Conservation (phyloP, 495 filamentous ascomycete genomes). For the Xylaria grammica region DNA sequence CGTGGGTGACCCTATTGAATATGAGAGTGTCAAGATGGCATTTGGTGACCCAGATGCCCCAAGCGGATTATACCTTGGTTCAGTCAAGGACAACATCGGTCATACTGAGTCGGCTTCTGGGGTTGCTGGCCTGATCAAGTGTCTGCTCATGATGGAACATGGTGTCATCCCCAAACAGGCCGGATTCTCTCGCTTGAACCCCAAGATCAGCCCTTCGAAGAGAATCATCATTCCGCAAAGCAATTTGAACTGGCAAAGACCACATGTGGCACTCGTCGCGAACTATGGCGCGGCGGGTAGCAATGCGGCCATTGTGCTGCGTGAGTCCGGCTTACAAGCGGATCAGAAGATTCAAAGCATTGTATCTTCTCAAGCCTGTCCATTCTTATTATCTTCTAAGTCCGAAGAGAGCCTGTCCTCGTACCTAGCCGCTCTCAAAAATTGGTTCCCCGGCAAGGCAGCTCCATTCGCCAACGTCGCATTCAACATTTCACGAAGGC, state of each 20-base stretch:
- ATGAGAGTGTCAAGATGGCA: conserved; percentile 38
- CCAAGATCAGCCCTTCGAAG: conserved; percentile 36
- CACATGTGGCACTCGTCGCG: conserved; percentile 41
- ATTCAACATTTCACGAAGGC: conserved; percentile 1
- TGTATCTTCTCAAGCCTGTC: background rate
- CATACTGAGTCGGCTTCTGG: conserved; percentile 59
- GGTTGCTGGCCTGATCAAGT: conserved; percentile 49
- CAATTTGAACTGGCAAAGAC: conserved; percentile 38
- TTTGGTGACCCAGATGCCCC: conserved; percentile 32
- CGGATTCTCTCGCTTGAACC: conserved; percentile 50
- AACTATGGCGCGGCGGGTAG: conserved; percentile 38
- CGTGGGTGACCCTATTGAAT: conserved; percentile 54
- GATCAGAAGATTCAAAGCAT: no score
- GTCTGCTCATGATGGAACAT: conserved; percentile 56
- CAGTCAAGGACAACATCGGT: conserved; percentile 57
- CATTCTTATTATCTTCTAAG: background rate
- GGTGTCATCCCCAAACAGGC: conserved; percentile 48
- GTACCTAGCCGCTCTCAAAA: background rate
- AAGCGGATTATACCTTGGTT: conserved; percentile 40
- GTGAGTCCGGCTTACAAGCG: conserved; percentile 6
- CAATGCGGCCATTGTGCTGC: conserved; percentile 39
- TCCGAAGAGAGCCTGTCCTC: background rate
- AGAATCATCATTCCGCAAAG: conserved; percentile 31
- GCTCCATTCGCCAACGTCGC: background rate
- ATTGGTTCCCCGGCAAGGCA: background rate